Evolutionary conservation across 192 early-diverging fungal species (phyloP), one percentile per base, ranked within the genome.

Genomic region (Backusella tarrabulga): DNA sequence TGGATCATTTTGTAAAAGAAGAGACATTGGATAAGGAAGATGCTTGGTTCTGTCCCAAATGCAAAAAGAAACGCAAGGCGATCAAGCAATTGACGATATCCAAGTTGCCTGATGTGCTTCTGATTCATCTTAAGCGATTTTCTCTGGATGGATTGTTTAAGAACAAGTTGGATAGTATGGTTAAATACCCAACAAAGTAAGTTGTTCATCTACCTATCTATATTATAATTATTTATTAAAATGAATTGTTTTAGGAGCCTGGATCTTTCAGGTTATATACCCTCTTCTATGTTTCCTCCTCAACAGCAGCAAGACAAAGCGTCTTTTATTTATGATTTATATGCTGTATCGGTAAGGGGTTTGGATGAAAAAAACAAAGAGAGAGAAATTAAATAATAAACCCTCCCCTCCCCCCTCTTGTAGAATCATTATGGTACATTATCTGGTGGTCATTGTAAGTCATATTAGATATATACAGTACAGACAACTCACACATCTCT

Each of bases 71-170:
- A 29, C 88, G 96, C 2, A 83, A 87, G 7, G 89, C 96, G 1
- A 90, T 87, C 29, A 99, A 99, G 80, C 85, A 83, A 34, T 76
- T 97, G 44, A 87, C 90, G 8, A 85, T 99, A 11, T 92, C 94
- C 2, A 85, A 90, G 26, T 82, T 98, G 26, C 98, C 98, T 4
- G 87, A 92, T 63, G 92, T 99, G 35, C 83, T 99, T 19, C 79
- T 98, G 68, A 89, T 99, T 60, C 96, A 98, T 71, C 73, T 99
- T 75, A 99, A 99, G 80, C 89, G 97, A 67, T 99, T 98, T 73
- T 97, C 92, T 34, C 94, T 88, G 21, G 85, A 94, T 63, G 97
- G 97, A 1, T 95, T 95, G 5, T 98, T 98, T 81, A 90, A 93
- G 63, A 92, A 97, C 82, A 98, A 98, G 77, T 78, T 99, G 35